Base-by-base conservation (phyloP, 2,329 filamentous ascomycete species). In the Colletotrichum sp. region DNA sequence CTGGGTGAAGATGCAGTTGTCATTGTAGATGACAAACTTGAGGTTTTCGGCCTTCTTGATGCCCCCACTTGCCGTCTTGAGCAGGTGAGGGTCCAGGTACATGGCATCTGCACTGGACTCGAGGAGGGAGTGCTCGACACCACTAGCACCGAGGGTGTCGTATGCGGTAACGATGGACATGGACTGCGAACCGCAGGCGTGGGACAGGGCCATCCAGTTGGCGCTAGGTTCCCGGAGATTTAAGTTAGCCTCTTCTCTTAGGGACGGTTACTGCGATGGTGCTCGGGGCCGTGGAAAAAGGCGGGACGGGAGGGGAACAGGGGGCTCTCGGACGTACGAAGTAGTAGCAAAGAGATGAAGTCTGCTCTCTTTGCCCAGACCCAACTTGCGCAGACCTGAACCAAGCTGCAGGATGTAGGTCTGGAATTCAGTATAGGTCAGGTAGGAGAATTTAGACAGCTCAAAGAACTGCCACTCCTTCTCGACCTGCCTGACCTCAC, bases 381-480 rank as follows among this genome's bases (percentile, higher is more conserved):
- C 96, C 48, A 98, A 87, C 81, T 93, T 92, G 82, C 93, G 91
- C 84, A 98, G 87, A 74, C 93, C 96, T 26, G 92, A 89, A 71
- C 94, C 96, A 21, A 96, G 86, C 79, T 94, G 89, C 73, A 94
- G 87, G 65, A 93, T 90, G 77, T 92, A 88, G 81, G 92, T 88
- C 85, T 95, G 92, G 82, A 96, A 97, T 86, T 98, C 93, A 81
- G 90, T 88, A 86, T 96, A 98, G 80, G 92, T 95, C 82, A 94
- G 88, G 88, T 93, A 98, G 60, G 90, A 89, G 87, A 94, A 98
- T 65, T 89, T 88, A 77, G 94, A 93, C 79, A 98, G 92, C 89
- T 98, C 96, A 80, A 95, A 98, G 86, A 93, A 98, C 69, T 93
- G 93, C 96, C 96, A 98, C 84, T 96, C 92, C 92, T 98, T 98